Percentiles rank a stretch among this genome's conserved stretches.
phyloP scores from a whole-genome alignment of 139 green algal genomes.

The Micractinium sp. region DNA sequence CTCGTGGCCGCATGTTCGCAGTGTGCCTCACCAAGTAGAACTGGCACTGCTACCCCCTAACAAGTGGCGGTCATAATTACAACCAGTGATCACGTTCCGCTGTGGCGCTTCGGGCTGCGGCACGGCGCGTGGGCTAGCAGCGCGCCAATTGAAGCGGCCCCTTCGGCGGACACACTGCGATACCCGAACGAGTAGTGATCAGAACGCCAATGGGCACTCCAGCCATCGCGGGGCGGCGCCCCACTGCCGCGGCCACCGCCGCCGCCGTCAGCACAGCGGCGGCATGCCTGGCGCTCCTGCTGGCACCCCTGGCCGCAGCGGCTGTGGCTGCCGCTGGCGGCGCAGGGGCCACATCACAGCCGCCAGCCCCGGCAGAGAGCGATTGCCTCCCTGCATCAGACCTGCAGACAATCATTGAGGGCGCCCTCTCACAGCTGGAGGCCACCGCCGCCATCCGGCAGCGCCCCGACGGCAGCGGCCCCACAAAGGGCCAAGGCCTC shows the following conservation, averaged over 20 bases:
- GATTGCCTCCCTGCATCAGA: background rate
- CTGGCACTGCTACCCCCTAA: no score
- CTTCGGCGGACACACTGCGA: no score
- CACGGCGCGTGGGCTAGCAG: no score
- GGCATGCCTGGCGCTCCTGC: background rate
- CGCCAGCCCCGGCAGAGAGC: background rate
- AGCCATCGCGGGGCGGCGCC: background rate
- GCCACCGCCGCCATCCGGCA: background rate
- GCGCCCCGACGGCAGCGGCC: constrained; percentile 2
- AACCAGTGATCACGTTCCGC: no score
- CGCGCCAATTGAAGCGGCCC: no score
- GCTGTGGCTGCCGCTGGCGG: background rate
- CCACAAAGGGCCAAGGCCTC: background rate
- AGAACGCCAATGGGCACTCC: background rate
- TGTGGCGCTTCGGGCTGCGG: no score
- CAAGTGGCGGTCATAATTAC: no score
- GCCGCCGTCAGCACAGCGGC: background rate
- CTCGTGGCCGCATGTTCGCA: no score
- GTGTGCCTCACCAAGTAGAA: no score
- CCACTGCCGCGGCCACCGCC: background rate
- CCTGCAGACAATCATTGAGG: background rate
- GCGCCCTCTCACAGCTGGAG: background rate
- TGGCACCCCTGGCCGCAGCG: no score
- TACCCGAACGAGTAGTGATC: no score
- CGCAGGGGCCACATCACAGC: background rate